Evolutionary conservation across 2,329 filamentous ascomycete genomes (phyloP).

Genomic region (Penicillium digitatum): DNA sequence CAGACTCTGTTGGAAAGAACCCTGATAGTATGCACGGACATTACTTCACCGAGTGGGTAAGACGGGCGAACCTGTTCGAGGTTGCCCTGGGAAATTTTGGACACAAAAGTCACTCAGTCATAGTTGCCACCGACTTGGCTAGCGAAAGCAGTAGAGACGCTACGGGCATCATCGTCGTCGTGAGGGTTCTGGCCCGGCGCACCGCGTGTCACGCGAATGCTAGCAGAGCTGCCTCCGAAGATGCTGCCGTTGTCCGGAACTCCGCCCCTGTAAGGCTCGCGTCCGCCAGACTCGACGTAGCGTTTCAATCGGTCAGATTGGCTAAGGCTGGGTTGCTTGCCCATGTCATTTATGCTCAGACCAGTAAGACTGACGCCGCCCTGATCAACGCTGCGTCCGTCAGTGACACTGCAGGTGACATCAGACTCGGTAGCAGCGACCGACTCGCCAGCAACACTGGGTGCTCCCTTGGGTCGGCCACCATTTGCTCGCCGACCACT

Average conservation of each 20-base stretch:
- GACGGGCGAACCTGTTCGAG: slow-evolving; percentile 16
- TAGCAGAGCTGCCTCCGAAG: slow-evolving; percentile 58
- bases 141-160: slow-evolving; percentile 92
- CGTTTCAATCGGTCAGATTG: slow-evolving; percentile 90
- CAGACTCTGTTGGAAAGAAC: slow-evolving; percentile 19
- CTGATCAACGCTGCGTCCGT: slow-evolving; percentile 66
- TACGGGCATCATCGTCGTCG: slow-evolving; percentile 86
- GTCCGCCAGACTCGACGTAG: slow-evolving; percentile 82
- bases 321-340: slow-evolving; percentile 69
- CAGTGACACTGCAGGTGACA: slow-evolving; percentile 71
- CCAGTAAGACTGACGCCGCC: slow-evolving; percentile 86
- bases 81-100: slow-evolving; percentile 11
- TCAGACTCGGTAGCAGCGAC: slow-evolving; percentile 90
- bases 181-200: slow-evolving; percentile 46
- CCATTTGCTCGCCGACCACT: slow-evolving; percentile 62
- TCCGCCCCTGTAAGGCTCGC: slow-evolving; percentile 52
- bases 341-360: slow-evolving; percentile 67
- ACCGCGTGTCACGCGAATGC: slow-evolving; percentile 48
- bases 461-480: slow-evolving; percentile 61
- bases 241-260: slow-evolving; percentile 59
- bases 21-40: slow-evolving; percentile 17
- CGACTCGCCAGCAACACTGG: slow-evolving; percentile 85
- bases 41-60: slow-evolving; percentile 14
- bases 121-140: slow-evolving; percentile 77
- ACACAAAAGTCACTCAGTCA: slow-evolving; percentile 47